Evolutionary conservation across 768 basidiomycete genomes (phyloP).

Genomic region (Boletus sp.): DNA sequence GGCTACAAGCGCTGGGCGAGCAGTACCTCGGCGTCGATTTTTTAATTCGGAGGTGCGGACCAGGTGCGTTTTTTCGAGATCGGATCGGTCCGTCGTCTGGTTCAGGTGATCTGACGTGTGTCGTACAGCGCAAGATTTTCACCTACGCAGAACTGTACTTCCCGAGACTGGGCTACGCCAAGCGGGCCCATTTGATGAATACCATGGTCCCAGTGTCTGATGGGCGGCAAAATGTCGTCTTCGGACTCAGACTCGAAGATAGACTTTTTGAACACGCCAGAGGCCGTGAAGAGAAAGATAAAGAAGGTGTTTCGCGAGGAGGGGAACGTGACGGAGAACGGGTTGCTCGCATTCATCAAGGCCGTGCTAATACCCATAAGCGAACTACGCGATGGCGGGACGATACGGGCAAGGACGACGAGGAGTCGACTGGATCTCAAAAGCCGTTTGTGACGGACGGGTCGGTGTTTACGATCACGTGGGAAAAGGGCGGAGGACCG

Average conservation of each 20-base stretch:
- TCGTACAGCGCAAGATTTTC: slow-evolving; percentile 90
- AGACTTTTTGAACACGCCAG: slow-evolving; percentile 90
- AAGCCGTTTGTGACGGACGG: slow-evolving; percentile 66
- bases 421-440: slow-evolving; percentile 50
- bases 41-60: slow-evolving; percentile 97
- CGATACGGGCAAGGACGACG: slow-evolving; percentile 39
- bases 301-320: slow-evolving; percentile 93
- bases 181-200: slow-evolving; percentile 98
- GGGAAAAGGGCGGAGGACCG: slow-evolving; percentile 73
- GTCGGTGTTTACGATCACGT: slow-evolving; percentile 74
- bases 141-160: slow-evolving; percentile 97
- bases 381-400: slow-evolving; percentile 56
- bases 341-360: slow-evolving; percentile 78
- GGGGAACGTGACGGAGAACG: slow-evolving; percentile 86
- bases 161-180: slow-evolving; percentile 86
- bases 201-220: slow-evolving; percentile 93
- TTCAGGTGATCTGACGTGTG: not conserved
- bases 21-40: slow-evolving; percentile 93
- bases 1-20: slow-evolving; percentile 95
- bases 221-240: slow-evolving; percentile 98
- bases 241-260: slow-evolving; percentile 98
- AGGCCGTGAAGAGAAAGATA: slow-evolving; percentile 83
- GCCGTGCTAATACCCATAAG: slow-evolving; percentile 89
- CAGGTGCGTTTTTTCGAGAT: slow-evolving; percentile 56
- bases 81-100: not conserved